phyloP scores from a whole-genome alignment of 2,329 filamentous ascomycete genomes.

The Monosporascus cannonballus region DNA sequence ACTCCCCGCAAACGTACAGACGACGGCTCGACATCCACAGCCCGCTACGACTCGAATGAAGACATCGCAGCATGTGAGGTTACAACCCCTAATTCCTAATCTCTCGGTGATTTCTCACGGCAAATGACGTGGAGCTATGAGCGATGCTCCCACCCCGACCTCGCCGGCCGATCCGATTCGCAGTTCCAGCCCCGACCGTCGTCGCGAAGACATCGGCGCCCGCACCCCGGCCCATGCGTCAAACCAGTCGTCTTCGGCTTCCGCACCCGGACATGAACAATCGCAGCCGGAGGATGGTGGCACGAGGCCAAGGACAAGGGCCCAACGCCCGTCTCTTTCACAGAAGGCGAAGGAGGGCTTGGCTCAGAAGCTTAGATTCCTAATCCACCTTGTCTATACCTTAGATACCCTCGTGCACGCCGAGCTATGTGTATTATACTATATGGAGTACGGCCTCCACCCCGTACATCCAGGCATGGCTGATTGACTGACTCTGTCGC shows the following conservation, averaged over 20 bases:
- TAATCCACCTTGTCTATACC: conserved; percentile 53
- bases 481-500: conserved; percentile 5
- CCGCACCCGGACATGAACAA: background rate
- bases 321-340: conserved; percentile 22
- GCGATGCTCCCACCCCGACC: conserved; percentile 38
- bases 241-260: too few species aligned
- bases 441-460: conserved; percentile 54
- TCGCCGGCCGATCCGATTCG: conserved; percentile 29
- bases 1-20: too few species aligned
- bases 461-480: background rate
- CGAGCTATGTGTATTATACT: conserved; percentile 61
- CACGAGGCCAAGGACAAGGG: background rate
- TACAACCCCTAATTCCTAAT: conserved; percentile 9
- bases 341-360: conserved; percentile 29
- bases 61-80: conserved; percentile 27
- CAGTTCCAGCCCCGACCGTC: conserved; percentile 15
- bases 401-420: conserved; percentile 59
- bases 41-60: conserved; percentile 10
- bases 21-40: too few species aligned
- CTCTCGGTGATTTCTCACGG: conserved; percentile 22
- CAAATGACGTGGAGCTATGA: conserved; percentile 38
- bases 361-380: conserved; percentile 53
- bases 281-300: conserved; percentile 8
- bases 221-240: background rate
- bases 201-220: conserved; percentile 14